Evolutionary conservation across 78 protist species (phyloP).

Genomic region (Capsaspora owczarzaki): DNA sequence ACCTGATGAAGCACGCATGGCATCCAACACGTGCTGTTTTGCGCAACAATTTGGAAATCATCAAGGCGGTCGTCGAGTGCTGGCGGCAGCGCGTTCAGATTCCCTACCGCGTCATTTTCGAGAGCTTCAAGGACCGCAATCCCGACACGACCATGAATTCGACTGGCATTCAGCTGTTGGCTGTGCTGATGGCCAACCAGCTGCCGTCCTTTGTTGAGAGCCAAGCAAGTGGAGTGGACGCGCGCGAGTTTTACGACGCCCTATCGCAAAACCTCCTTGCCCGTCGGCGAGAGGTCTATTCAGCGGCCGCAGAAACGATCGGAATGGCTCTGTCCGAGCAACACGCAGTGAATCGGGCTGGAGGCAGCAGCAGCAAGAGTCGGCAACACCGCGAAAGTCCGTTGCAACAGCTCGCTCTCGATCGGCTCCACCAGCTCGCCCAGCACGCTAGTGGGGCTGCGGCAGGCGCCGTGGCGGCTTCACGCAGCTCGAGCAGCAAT

Average conservation of each 20-base stretch:
- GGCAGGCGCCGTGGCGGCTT: too few species aligned
- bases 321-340: background rate
- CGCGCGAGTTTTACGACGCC: background rate
- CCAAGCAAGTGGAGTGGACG: too few species aligned
- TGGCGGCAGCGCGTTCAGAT: background rate
- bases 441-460: too few species aligned
- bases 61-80: slow-evolving; percentile 9
- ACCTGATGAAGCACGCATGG: background rate
- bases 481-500: too few species aligned
- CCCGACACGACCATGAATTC: background rate
- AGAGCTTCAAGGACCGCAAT: background rate
- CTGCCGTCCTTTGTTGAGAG: background rate
- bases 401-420: background rate
- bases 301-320: background rate
- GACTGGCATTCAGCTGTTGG: slow-evolving; percentile 30
- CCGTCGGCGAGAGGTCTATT: background rate
- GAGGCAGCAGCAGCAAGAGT: too few species aligned
- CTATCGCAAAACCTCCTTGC: background rate
- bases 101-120: background rate
- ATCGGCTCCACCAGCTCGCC: background rate
- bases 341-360: too few species aligned
- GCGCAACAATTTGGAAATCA: slow-evolving; percentile 9
- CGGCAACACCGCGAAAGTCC: too few species aligned
- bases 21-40: background rate
- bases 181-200: slow-evolving; percentile 18